Percentiles rank a stretch among this genome's conserved stretches.
Evolutionary conservation across 1,284 basidiomycete species (phyloP).

Genomic region (Ceratobasidium sp.): DNA sequence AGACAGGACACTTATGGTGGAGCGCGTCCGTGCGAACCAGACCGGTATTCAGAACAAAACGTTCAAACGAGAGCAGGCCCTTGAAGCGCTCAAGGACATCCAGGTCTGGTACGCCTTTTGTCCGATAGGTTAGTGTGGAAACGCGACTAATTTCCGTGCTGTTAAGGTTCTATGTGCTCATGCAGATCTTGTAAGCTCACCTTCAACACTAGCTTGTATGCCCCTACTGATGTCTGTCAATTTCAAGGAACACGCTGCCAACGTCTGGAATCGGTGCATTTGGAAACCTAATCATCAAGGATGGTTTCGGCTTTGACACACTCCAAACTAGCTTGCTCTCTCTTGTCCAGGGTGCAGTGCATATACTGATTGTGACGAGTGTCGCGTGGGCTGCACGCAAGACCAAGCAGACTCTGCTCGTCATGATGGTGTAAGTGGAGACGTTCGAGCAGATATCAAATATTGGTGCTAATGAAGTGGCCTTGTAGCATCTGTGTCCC

Average conservation of each 20-base stretch:
- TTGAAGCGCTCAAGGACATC: conserved; percentile 51
- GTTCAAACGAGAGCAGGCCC: conserved; percentile 54
- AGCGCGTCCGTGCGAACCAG: conserved; percentile 53
- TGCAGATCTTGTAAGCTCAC: conserved; percentile 22
- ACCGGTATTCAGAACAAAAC: conserved; percentile 50
- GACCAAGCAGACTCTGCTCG: conserved; percentile 39
- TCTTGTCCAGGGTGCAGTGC: conserved; percentile 41
- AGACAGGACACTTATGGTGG: conserved; percentile 52
- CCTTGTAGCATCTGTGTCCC: conserved; percentile 32
- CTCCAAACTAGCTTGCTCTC: conserved; percentile 44
- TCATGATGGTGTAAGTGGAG: conserved; percentile 40
- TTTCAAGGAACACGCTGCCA: conserved; percentile 28
- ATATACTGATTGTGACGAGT: conserved; percentile 41
- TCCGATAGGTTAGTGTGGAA: not conserved
- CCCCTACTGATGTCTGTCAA: not conserved
- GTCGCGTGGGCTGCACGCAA: conserved; percentile 38
- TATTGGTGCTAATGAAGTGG: not conserved
- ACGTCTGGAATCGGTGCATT: conserved; percentile 44
- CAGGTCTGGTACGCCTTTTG: conserved; percentile 29
- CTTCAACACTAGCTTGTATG: not conserved
- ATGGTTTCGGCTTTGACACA: conserved; percentile 38
- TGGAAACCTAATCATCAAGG: conserved; percentile 39
- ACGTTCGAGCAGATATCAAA: not conserved
- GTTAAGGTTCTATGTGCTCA: conserved; percentile 38
- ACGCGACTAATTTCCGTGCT: not conserved